Conservation (phyloP, 2,329 filamentous ascomycete genomes). For the Tolypocladium endophyticum region DNA sequence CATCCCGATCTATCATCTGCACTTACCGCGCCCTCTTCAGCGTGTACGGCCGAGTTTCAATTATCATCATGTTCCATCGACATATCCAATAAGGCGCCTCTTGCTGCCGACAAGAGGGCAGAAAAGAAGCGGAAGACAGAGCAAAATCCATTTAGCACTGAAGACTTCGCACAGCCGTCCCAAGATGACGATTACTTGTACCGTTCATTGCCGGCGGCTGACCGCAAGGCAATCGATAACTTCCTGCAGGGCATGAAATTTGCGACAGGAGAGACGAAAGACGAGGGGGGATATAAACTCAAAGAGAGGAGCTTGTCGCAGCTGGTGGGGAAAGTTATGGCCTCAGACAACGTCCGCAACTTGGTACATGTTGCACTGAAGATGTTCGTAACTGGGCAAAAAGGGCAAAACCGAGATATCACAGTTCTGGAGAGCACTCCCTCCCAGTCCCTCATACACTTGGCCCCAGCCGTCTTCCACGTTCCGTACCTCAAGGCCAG, state of each 20-base stretch:
- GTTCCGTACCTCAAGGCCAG: slow-evolving; percentile 24
- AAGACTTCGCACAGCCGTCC: not conserved
- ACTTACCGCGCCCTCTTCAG: slow-evolving; percentile 15
- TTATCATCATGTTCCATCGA: slow-evolving; percentile 15
- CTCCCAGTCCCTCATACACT: slow-evolving; percentile 11
- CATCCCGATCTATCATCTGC: slow-evolving; percentile 23
- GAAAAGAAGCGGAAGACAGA: slow-evolving; percentile 4
- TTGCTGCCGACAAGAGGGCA: not conserved
- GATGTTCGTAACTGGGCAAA: slow-evolving; percentile 14
- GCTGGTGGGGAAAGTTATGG: not conserved
- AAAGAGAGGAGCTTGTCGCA: not conserved
- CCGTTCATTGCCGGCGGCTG: slow-evolving; percentile 8
- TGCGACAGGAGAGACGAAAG: not conserved
- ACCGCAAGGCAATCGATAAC: slow-evolving; percentile 17
- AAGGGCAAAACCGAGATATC: slow-evolving; percentile 11
- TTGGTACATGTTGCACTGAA: slow-evolving; percentile 12
- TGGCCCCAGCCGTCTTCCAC: slow-evolving; percentile 26
- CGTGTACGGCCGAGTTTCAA: slow-evolving; percentile 14
- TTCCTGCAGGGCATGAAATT: slow-evolving; percentile 15
- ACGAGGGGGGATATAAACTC: not conserved
- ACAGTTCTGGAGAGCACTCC: slow-evolving; percentile 6
- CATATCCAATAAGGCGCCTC: slow-evolving; percentile 4
- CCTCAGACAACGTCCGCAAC: not conserved
- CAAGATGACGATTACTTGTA: slow-evolving; percentile 5
- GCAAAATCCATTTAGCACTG: not conserved